Conservation (phyloP, 2,329 filamentous ascomycete genomes). For the Cercospora sesami region DNA sequence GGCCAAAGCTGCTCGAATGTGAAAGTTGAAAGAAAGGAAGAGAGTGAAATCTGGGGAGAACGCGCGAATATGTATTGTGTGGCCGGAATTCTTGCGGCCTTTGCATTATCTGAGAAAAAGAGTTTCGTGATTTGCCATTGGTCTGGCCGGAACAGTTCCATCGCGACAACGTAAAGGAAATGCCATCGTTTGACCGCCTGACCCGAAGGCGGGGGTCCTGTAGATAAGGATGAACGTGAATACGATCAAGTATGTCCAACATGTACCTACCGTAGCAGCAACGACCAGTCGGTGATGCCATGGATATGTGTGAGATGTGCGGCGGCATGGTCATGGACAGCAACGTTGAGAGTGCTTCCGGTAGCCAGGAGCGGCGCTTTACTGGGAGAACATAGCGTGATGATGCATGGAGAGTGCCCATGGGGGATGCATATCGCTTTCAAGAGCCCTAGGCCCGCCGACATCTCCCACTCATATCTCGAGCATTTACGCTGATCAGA, state of each 20-base stretch:
- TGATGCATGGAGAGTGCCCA: not conserved
- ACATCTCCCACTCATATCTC: slow-evolving; percentile 7
- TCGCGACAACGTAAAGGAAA: slow-evolving; percentile 19
- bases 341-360: not conserved
- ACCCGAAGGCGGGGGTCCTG: slow-evolving; percentile 9
- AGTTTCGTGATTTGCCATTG: slow-evolving; percentile 20
- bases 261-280: not conserved
- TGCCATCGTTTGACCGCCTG: slow-evolving; percentile 14
- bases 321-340: not conserved
- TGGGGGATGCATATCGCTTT: not conserved
- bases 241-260: not conserved
- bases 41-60: slow-evolving; percentile 20
- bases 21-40: slow-evolving; percentile 23
- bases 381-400: not conserved
- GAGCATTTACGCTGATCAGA: slow-evolving; percentile 1
- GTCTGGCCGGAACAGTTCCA: slow-evolving; percentile 32
- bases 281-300: not conserved
- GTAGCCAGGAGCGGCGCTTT: not conserved
- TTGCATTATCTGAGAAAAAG: slow-evolving; percentile 16
- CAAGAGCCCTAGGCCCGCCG: not conserved
- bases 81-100: slow-evolving; percentile 28
- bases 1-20: slow-evolving; percentile 6
- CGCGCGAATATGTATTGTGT: slow-evolving; percentile 24
- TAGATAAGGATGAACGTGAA: not conserved
- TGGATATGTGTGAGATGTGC: not conserved